Percentiles rank a stretch among this genome's conserved stretches.
phyloP scores from a whole-genome alignment of 1,139 yeast species.

The Hansenula lynferdii region DNA sequence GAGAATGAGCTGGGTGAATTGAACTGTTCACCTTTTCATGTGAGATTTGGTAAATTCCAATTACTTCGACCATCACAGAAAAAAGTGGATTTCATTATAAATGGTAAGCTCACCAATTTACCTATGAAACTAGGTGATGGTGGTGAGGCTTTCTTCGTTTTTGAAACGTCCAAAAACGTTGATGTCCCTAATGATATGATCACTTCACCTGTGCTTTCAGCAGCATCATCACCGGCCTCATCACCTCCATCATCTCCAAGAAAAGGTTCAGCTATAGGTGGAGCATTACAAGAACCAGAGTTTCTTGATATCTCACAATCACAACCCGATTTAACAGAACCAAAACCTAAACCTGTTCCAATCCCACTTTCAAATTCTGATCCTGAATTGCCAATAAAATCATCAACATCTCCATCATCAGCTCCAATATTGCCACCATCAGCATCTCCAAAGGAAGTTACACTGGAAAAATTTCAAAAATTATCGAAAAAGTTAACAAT shows the following conservation, averaged over 20 bases:
- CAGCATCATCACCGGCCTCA: constrained; percentile 61
- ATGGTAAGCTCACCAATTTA: constrained; percentile 73
- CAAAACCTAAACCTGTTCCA: constrained; percentile 5
- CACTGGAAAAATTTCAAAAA: constrained; percentile 62
- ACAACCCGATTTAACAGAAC: constrained; percentile 11
- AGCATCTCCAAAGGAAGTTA: constrained; percentile 31
- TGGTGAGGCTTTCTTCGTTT: constrained; percentile 97
- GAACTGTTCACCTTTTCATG: constrained; percentile 95
- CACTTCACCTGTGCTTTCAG: constrained; percentile 91
- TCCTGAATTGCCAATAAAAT: constrained; percentile 2
- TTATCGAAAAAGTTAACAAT: constrained; percentile 63
- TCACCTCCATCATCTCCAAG: constrained; percentile 37
- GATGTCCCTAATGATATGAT: constrained; percentile 73
- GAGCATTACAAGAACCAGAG: constrained; percentile 49
- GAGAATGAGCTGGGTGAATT: constrained; percentile 82
- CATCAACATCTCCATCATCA: constrained; percentile 20
- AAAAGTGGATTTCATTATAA: constrained; percentile 84
- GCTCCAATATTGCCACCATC: constrained; percentile 9
- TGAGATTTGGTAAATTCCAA: constrained; percentile 92
- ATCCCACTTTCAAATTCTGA: constrained; percentile 9
- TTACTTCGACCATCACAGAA: constrained; percentile 93
- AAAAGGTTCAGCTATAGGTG: constrained; percentile 5
- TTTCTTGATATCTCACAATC: constrained; percentile 37
- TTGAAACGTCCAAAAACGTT: constrained; percentile 62
- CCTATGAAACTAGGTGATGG: constrained; percentile 98